Conservation (phyloP, 257 asterid species). For the Solanum sejunctum region DNA sequence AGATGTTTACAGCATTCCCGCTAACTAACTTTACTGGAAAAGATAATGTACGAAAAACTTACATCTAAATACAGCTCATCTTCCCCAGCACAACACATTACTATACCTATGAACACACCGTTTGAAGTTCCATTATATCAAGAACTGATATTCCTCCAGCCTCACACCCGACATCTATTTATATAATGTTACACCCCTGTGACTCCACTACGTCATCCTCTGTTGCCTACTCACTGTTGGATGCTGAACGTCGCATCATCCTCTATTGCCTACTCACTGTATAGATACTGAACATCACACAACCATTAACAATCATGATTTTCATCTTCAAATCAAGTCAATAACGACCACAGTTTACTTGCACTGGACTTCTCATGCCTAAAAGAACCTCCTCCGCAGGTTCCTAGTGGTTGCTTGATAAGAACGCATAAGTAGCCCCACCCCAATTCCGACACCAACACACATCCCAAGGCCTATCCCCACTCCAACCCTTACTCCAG, state of each 20-base stretch:
- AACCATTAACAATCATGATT: neutral
- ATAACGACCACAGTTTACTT: neutral
- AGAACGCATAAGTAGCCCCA: constrained; percentile 39
- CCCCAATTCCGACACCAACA: constrained; percentile 50
- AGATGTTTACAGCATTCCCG: neutral
- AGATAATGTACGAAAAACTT: neutral
- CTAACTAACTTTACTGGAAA: neutral
- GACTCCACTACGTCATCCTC: neutral
- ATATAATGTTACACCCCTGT: neutral
- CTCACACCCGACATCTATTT: neutral
- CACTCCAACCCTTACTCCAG: constrained; percentile 55
- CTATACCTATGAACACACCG: neutral
- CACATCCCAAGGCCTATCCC: constrained; percentile 58
- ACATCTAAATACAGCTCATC: neutral
- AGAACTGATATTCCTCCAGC: neutral
- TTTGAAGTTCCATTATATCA: neutral
- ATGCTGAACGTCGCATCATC: neutral
- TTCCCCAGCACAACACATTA: neutral
- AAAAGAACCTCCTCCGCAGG: constrained; percentile 45
- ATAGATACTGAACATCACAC: neutral
- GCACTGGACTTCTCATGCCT: neutral
- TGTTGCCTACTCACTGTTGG: neutral
- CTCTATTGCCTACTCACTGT: neutral
- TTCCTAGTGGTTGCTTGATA: constrained; percentile 39
- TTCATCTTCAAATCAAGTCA: neutral